A percentile compares a stretch with the other conserved stretches of the same genome.
Evolutionary conservation across 2,329 filamentous ascomycete genomes (phyloP).

Genomic region (Clonostachys chloroleuca): DNA sequence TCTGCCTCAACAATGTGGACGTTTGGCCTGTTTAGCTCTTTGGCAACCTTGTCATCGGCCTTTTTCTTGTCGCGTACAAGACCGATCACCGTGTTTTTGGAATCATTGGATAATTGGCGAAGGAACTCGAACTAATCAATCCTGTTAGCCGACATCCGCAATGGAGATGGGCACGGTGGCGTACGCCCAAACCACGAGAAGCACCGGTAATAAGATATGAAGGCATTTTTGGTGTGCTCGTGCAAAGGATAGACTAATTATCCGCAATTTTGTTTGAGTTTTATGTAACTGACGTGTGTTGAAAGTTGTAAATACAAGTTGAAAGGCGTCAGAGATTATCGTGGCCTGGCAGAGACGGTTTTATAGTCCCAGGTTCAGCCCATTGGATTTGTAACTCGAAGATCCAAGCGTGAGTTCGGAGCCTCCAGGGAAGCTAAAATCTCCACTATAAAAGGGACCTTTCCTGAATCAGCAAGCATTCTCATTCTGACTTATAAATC

Average conservation of each 20-base stretch:
- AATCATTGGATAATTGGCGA: slow-evolving; percentile 34
- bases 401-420: too few relatives aligned
- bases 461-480: too few relatives aligned
- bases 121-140: slow-evolving; percentile 41
- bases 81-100: slow-evolving; percentile 37
- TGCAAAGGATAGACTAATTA: not conserved
- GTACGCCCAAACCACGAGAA: slow-evolving; percentile 8
- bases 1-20: slow-evolving; percentile 41
- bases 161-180: not conserved
- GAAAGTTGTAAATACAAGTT: not conserved
- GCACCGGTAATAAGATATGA: slow-evolving; percentile 10
- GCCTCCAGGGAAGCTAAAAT: too few relatives aligned
- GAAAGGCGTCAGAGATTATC: too few relatives aligned
- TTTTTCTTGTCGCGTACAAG: slow-evolving; percentile 39
- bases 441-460: too few relatives aligned
- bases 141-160: too few relatives aligned
- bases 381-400: too few relatives aligned
- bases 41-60: slow-evolving; percentile 34
- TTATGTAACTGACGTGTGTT: not conserved
- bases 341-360: too few relatives aligned
- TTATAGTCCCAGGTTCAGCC: too few relatives aligned
- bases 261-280: not conserved
- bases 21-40: slow-evolving; percentile 33
- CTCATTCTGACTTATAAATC: too few relatives aligned
- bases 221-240: slow-evolving; percentile 5